Conservation (phyloP, 2,329 filamentous ascomycete genomes). For the Mycosphaerella sp. region DNA sequence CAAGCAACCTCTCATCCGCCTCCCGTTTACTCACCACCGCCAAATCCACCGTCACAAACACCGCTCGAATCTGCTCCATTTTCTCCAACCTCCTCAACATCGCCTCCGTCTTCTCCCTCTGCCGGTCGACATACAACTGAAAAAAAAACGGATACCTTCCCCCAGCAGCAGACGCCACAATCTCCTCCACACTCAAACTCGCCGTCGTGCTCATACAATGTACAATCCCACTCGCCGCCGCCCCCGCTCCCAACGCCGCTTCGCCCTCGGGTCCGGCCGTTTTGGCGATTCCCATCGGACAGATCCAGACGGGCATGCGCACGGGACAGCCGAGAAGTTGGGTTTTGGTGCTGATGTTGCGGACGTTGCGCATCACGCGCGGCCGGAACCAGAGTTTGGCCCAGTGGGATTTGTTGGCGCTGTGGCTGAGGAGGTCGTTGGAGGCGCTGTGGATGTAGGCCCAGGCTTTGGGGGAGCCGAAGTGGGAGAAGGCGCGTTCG, state of each 20-base stretch:
- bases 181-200: slow-evolving; percentile 30
- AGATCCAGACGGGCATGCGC: slow-evolving; percentile 36
- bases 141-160: slow-evolving; percentile 47
- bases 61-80: slow-evolving; percentile 45
- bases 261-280: slow-evolving; percentile 33
- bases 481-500: slow-evolving; percentile 37
- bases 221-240: slow-evolving; percentile 30
- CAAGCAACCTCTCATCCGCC: slow-evolving; percentile 44
- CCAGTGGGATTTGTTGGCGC: slow-evolving; percentile 40
- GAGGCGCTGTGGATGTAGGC: slow-evolving; percentile 46
- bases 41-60: slow-evolving; percentile 56
- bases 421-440: slow-evolving; percentile 45
- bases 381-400: slow-evolving; percentile 44
- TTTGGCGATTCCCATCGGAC: slow-evolving; percentile 33
- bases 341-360: slow-evolving; percentile 33
- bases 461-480: slow-evolving; percentile 36
- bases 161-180: slow-evolving; percentile 26
- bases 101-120: slow-evolving; percentile 48
- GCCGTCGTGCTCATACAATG: slow-evolving; percentile 32
- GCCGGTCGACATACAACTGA: slow-evolving; percentile 57
- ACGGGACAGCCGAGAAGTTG: slow-evolving; percentile 32
- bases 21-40: slow-evolving; percentile 53
- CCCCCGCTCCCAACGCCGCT: slow-evolving; percentile 31
- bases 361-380: slow-evolving; percentile 42
- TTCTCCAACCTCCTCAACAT: slow-evolving; percentile 45